A percentile compares a stretch with the other conserved stretches of the same genome.
Conservation (phyloP, 2,329 filamentous ascomycete species). For the Ophiosphaerella narmari region DNA sequence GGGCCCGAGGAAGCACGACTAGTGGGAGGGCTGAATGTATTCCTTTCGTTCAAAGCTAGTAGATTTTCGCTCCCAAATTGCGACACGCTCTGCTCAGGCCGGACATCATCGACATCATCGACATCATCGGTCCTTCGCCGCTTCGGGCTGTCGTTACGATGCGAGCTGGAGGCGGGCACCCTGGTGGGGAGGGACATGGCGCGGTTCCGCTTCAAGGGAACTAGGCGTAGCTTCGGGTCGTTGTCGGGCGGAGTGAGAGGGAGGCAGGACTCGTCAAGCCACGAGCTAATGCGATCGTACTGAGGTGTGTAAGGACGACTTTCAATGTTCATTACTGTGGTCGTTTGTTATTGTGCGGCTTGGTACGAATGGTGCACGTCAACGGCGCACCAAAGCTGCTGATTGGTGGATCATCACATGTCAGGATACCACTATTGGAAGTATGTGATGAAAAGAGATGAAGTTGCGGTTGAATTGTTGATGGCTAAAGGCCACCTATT, state of each 20-base stretch:
- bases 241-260: conserved; percentile 14
- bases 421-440: too few species aligned
- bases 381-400: neutral
- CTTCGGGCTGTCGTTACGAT: conserved; percentile 16
- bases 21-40: conserved; percentile 13
- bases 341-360: conserved; percentile 6
- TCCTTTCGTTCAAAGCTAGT: conserved; percentile 13
- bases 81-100: conserved; percentile 17
- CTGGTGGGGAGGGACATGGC: conserved; percentile 7
- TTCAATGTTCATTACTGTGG: conserved; percentile 10
- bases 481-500: too few species aligned
- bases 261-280: conserved; percentile 1
- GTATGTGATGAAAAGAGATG: too few species aligned
- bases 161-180: conserved; percentile 9
- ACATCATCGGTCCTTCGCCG: conserved; percentile 13
- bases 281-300: conserved; percentile 7
- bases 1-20: conserved; percentile 16
- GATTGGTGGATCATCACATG: neutral
- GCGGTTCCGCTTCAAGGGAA: conserved; percentile 18
- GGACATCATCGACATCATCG: conserved; percentile 9
- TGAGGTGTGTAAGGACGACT: conserved; percentile 4
- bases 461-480: too few species aligned
- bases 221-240: conserved; percentile 3
- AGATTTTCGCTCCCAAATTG: conserved; percentile 14
- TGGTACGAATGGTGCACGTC: neutral